phyloP scores from a whole-genome alignment of 2,329 filamentous ascomycete genomes.

The Sclerotinia glacialis region DNA sequence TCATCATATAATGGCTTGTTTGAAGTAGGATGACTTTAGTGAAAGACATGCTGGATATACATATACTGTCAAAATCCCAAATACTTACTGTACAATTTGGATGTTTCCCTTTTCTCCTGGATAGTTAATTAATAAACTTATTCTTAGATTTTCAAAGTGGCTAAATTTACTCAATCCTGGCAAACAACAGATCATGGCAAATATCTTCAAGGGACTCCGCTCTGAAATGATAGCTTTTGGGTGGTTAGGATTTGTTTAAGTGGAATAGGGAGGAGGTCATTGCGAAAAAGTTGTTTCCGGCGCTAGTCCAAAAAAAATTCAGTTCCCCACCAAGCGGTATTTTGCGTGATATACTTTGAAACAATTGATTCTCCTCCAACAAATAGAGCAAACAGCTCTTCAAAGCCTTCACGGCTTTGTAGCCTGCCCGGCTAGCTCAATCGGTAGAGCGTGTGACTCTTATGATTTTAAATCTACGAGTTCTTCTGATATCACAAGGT shows the following conservation, averaged over 20 bases:
- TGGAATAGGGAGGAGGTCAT: not conserved
- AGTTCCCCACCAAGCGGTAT: not conserved
- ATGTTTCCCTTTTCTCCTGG: not conserved
- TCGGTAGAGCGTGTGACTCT: constrained; percentile 39
- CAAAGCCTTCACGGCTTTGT: too few species aligned
- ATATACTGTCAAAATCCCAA: not conserved
- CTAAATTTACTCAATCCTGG: not conserved
- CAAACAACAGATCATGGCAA: not conserved
- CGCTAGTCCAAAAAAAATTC: constrained; percentile 13
- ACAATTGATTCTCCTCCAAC: rapidly evolving
- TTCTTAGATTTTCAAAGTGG: not conserved
- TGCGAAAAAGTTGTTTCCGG: not conserved
- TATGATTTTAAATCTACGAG: constrained; percentile 23
- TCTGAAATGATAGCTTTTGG: not conserved
- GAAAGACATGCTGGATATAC: not conserved
- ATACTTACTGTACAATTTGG: not conserved
- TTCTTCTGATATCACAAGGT: constrained; percentile 17
- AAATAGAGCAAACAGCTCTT: not conserved
- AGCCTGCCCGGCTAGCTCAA: constrained; percentile 36
- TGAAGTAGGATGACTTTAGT: not conserved
- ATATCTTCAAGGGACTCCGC: not conserved
- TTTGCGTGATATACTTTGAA: not conserved
- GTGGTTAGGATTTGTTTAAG: not conserved
- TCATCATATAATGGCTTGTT: not conserved
- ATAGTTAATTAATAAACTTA: not conserved